These are phyloP conservation scores for Phylloboletellus chloephorus DNA, from an alignment of 1,284 basidiomycete species.

Conservation along the genomic window DNA sequence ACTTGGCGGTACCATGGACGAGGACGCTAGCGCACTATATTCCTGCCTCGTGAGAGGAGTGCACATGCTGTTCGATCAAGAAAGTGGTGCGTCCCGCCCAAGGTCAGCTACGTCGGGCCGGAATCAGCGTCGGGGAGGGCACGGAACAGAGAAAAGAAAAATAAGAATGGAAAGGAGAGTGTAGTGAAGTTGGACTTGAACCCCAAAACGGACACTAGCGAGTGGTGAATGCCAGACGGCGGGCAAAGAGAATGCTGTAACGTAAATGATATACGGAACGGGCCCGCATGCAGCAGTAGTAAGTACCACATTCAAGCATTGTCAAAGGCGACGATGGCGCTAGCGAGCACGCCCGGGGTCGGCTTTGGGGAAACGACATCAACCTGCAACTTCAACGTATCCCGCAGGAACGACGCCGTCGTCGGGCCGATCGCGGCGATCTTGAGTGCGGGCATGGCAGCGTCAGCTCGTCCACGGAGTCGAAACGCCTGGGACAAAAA, in stretches of 20 bases:
- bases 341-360: constrained; percentile 45
- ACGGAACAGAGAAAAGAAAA: not conserved
- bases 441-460: constrained; percentile 16
- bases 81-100: not conserved
- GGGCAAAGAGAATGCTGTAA: constrained; percentile 9
- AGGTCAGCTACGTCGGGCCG: too few species aligned
- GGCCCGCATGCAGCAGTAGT: too few species aligned
- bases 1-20: constrained; percentile 20
- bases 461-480: constrained; percentile 10
- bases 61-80: constrained; percentile 18
- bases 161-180: constrained; percentile 8
- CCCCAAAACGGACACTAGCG: constrained; percentile 5
- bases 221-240: constrained; percentile 4
- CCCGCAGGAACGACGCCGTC: constrained; percentile 48
- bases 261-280: constrained; percentile 13
- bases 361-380: constrained; percentile 54
- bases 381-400: constrained; percentile 44
- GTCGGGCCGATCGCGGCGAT: constrained; percentile 67
- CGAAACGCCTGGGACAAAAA: constrained; percentile 43
- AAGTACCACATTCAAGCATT: constrained; percentile 3
- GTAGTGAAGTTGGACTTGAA: constrained; percentile 17
- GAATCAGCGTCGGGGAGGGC: too few species aligned
- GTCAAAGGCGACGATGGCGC: constrained; percentile 32
- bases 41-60: constrained; percentile 22
- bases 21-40: constrained; percentile 27